Base-by-base conservation (phyloP, 2,329 filamentous ascomycete species). In the Thermochaetoides dissita region DNA sequence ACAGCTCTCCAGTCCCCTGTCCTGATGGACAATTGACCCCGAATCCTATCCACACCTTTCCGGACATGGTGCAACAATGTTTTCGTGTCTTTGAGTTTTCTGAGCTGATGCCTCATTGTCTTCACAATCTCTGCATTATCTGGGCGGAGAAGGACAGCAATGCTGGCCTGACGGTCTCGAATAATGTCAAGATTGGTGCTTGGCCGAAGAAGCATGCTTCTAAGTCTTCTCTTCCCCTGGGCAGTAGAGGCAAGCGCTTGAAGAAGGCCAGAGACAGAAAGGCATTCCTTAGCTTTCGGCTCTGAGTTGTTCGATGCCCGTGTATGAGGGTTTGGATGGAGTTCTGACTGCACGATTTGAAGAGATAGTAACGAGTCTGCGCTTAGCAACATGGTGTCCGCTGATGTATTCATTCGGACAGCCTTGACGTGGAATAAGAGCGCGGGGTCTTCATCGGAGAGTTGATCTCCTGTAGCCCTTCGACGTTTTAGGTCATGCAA, bases 211-310 rank as follows among this genome's bases (percentile, higher is more conserved):
- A 98, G 91, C 40, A 83, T 72, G 52, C 84, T 80, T n/a, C 84
- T 79, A 6, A 98, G 68, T 36, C 73, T 70, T 28, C 65, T 56
- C 51, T 77, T 85, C 0, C 91, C 91, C 57, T 95, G 87, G 1
- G 82, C 72, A 3, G 87, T 95, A 42, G 72, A 72, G 28, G 82
- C 78, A 30, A 91, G 65, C 42, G 76, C 69, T 44, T 81, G 76
- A 47, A 95, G 93, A 0, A 96, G 64, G 0, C 84, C 88, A 57
- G 83, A 94, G 0, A 94, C 64, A 0, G 85, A 96, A 1, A 91
- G 68, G 10, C 77, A 82, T 62, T 94, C 87, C 58, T 89, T 94
- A 1, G 74, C 72, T 12, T 74, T 79, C 1, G 72, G 76, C 28
- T 66, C 70, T 30, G 68, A 67, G 49, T 67, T 73, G 6, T 69